Conservation (phyloP, 176 grass and related monocot genomes). For the Areca catechu region DNA sequence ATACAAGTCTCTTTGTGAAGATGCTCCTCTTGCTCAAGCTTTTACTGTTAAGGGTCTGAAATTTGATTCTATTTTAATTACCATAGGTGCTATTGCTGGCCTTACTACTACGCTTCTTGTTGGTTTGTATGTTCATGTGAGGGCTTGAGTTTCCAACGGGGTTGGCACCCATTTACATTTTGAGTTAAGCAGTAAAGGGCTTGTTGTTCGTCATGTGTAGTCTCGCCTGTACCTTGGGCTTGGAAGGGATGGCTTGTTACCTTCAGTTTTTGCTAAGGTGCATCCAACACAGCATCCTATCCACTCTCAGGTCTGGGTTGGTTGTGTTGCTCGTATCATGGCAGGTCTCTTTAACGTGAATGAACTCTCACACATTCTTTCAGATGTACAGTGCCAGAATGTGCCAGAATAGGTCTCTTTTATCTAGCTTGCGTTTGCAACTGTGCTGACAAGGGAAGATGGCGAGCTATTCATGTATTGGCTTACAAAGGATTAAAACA, state of each 20-base stretch:
- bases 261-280: constrained; percentile 68
- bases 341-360: constrained; percentile 79
- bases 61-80: constrained; percentile 78
- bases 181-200: not conserved
- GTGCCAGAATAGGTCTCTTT: no score
- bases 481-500: no score
- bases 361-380: constrained; percentile 93
- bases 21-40: constrained; percentile 93
- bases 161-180: not conserved
- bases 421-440: no score
- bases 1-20: constrained; percentile 68
- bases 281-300: constrained; percentile 78
- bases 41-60: constrained; percentile 83
- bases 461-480: no score
- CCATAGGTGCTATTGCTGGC: constrained; percentile 82
- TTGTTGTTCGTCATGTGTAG: constrained; percentile 31
- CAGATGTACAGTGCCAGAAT: constrained; percentile 84
- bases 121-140: constrained; percentile 96
- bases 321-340: constrained; percentile 71
- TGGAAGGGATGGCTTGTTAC: constrained; percentile 90
- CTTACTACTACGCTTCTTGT: constrained; percentile 94
- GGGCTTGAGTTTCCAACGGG: constrained; percentile 6
- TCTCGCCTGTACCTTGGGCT: constrained; percentile 96
- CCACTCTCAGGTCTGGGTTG: constrained; percentile 93
- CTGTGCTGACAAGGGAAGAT: no score